Percentiles rank a stretch among this genome's conserved stretches.
phyloP scores from a whole-genome alignment of 2,329 filamentous ascomycete species.

The Colletotrichum paranaense region DNA sequence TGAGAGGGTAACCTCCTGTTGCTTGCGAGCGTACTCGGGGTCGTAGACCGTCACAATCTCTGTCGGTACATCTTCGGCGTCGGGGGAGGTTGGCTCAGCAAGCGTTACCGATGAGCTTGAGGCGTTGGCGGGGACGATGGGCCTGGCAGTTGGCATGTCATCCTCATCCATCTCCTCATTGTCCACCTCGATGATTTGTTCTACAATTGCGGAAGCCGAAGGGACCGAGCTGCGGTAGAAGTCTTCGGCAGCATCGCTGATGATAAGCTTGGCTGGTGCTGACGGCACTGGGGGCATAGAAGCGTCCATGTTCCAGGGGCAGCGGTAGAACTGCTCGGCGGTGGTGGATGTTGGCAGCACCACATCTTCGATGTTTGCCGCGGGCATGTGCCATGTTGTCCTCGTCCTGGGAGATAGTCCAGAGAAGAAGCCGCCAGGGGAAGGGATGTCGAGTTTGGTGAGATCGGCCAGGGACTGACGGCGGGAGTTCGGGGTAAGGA shows the following conservation, averaged over 20 bases:
- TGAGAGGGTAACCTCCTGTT: slow-evolving; percentile 76
- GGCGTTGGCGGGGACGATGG: slow-evolving; percentile 43
- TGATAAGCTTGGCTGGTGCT: slow-evolving; percentile 38
- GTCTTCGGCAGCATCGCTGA: slow-evolving; percentile 51
- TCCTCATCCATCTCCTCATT: slow-evolving; percentile 63
- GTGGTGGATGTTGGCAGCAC: slow-evolving; percentile 84
- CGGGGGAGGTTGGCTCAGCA: slow-evolving; percentile 53
- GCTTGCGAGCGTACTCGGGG: slow-evolving; percentile 78
- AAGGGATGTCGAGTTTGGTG: slow-evolving; percentile 87
- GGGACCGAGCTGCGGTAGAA: slow-evolving; percentile 52
- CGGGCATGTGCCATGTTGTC: slow-evolving; percentile 81
- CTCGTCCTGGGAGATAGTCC: slow-evolving; percentile 81
- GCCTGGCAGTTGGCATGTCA: slow-evolving; percentile 76
- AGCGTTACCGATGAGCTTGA: slow-evolving; percentile 46
- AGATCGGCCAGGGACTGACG: slow-evolving; percentile 75
- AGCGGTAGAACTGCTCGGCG: slow-evolving; percentile 91
- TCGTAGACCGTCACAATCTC: slow-evolving; percentile 79
- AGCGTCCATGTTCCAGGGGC: slow-evolving; percentile 75
- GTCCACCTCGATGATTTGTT: slow-evolving; percentile 73
- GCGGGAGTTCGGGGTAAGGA: slow-evolving; percentile 55
- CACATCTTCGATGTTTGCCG: slow-evolving; percentile 63
- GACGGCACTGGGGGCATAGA: slow-evolving; percentile 46
- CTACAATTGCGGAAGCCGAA: slow-evolving; percentile 60
- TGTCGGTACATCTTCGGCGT: slow-evolving; percentile 67
- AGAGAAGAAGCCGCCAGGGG: slow-evolving; percentile 91